Evolutionary conservation across 208 protist species (phyloP), one percentile per base, ranked within the genome.

Genomic region (Acanthamoeba lenticulata): DNA sequence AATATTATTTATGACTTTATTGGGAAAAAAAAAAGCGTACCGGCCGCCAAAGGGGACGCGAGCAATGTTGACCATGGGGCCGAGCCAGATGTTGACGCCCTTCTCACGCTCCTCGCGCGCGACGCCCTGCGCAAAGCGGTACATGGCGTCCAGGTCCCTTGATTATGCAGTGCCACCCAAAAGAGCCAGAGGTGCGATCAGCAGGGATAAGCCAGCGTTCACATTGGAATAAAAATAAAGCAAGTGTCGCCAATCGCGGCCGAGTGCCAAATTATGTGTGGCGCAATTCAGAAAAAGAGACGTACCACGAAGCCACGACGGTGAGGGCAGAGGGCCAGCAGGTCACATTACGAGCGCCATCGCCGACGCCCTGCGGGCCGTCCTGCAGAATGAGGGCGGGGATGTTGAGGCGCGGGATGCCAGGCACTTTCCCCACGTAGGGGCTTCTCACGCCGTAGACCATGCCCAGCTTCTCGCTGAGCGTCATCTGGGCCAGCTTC

Each of bases 51-150:
- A 77, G 67, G 67, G 67, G 1, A 77, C 67, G 38, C 67, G 67
- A 42, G 93, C 92, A 32, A 95, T 94, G 44, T 94, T 94, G 40
- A 94, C 69, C 90, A 91, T 90, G 0, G 96, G 96, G 7, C 95
- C 96, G 32, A 97, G 95, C 90, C 88, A 62, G 21, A 97, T 83
- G 83, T 97, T 97, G 36, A 57, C 36, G 27, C 74, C 79, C 38
- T 94, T 96, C 57, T 24, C 19, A 65, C 62, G 67, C 42, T 95
- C 85, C 47, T 97, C 67, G 15, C 34, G 1, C 11, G 67, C 96
- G 13, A 60, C 47, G n/a, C 90, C 95, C 94, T 96, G 96, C 13
- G 95, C 96, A 1, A 42, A 47, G 13, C 89, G 94, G 72, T 88
- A 97, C 27, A 55, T 62, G 34, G 69, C 6, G 38, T 92, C 86